phyloP scores from a whole-genome alignment of 1,284 basidiomycete genomes.

The Puccinia hordei region DNA sequence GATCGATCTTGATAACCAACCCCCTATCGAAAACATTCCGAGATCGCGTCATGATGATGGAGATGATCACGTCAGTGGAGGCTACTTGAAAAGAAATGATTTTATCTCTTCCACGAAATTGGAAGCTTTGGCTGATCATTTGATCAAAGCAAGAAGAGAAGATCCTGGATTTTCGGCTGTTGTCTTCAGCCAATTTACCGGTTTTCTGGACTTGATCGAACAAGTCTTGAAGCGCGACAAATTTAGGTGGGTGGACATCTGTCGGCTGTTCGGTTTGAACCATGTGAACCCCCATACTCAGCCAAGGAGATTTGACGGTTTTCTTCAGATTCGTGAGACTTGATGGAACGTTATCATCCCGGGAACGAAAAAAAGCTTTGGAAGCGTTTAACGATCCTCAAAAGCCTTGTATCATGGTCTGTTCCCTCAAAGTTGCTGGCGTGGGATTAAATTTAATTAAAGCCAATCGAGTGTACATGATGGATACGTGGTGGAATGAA shows the following conservation, averaged over 20 bases:
- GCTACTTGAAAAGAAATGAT: conserved; percentile 29
- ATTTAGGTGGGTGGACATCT: conserved; percentile 26
- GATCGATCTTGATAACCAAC: conserved; percentile 20
- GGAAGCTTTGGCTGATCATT: conserved; percentile 43
- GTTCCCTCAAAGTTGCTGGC: conserved; percentile 91
- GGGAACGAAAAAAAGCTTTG: conserved; percentile 75
- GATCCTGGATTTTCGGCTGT: conserved; percentile 57
- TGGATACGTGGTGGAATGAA: conserved; percentile 51
- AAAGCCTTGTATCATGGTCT: conserved; percentile 80
- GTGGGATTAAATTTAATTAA: conserved; percentile 66
- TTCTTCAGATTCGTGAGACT: conserved; percentile 74
- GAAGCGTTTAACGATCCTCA: conserved; percentile 74
- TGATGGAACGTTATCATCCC: conserved; percentile 88
- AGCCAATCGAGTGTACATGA: conserved; percentile 50
- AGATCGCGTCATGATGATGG: neutral
- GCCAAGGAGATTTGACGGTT: conserved; percentile 59
- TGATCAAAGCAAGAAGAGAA: conserved; percentile 20
- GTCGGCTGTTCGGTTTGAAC: conserved; percentile 53
- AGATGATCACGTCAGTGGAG: neutral
- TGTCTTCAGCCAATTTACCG: conserved; percentile 61
- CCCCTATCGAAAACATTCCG: conserved; percentile 9
- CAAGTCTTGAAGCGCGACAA: conserved; percentile 38
- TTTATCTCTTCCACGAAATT: conserved; percentile 49
- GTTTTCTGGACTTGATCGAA: conserved; percentile 57
- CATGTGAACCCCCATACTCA: conserved; percentile 68